Base-by-base conservation (phyloP, 805 yeast species). In the Candida cerambycidarum region DNA sequence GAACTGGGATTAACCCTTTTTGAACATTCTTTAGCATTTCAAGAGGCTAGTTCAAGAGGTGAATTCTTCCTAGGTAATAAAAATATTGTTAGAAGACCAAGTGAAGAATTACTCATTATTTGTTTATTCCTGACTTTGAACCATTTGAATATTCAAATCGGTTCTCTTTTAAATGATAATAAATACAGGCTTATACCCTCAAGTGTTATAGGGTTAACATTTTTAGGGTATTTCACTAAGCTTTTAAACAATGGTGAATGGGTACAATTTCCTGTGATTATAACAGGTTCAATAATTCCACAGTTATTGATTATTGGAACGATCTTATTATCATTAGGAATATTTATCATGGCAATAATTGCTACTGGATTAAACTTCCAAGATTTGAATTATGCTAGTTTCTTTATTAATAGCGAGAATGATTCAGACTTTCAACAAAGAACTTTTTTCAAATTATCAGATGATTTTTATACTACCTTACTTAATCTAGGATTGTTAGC, bases 1-100 rank as follows among this genome's bases (percentile, higher is more conserved):
- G 90, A 83, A 43, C 75, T 82, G 12, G 88, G 88, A 0, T 66
- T 85, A 48, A 82, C 93, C 0, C 62, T 85, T 27, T 84, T 85
- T 61, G 93, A 86, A 58, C 83, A 80, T 53, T 83, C 92, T 3
- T 58, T 84, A 12, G 86, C 88, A 10, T 83, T 83, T 55, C 90
- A 85, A 53, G 93, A 85, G 52, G 81, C 76, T 44, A 84, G 75
- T 57, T 48, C 51, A 8, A 68, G 71, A 16, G 63, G 61, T 2
- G 52, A 52, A 0, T 49, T 58, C 33, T 55, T 64, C 39, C 54
- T 61, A 32, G 57, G 62, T 9, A 53, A 51, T 32, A 39, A 45
- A 3, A 48, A 45, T 18, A 39, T 47, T 16, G 50, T 44, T 7
- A 44, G 52, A 35, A 63, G 71, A 38, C 88, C 81, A 24, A 74